These are phyloP conservation scores for Pythium brassicae DNA, from an alignment of 352 stramenopile species.

Conservation along the genomic window DNA sequence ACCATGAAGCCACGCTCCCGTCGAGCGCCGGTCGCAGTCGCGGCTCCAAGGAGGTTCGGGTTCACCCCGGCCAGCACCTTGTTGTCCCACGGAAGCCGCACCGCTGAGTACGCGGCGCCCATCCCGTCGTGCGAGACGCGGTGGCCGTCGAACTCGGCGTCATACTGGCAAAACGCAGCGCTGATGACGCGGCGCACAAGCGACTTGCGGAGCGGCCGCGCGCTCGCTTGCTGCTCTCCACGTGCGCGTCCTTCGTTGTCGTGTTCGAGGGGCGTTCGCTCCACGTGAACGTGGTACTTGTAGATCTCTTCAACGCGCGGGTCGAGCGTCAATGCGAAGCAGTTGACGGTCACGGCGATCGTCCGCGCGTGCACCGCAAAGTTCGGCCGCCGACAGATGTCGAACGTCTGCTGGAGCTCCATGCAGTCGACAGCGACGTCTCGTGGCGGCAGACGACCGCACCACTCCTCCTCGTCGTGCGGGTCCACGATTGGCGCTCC, in stretches of 20 bases:
- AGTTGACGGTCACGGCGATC: constrained; percentile 48
- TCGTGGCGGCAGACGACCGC: constrained; percentile 21
- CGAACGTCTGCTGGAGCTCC: constrained; percentile 30
- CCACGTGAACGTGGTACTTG: constrained; percentile 70
- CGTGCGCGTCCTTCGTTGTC: constrained; percentile 38
- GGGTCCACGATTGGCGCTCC: constrained; percentile 46
- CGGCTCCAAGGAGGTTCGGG: constrained; percentile 27
- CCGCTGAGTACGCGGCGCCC: constrained; percentile 45
- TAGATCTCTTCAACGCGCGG: constrained; percentile 41
- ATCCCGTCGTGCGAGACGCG: constrained; percentile 63
- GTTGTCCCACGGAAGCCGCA: constrained; percentile 37
- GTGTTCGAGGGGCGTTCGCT: constrained; percentile 29
- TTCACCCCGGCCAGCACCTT: constrained; percentile 51
- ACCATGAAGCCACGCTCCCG: constrained; percentile 53
- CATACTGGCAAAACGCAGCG: constrained; percentile 39
- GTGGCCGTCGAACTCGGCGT: constrained; percentile 45
- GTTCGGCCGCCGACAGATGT: constrained; percentile 46
- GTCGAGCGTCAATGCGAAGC: constrained; percentile 54
- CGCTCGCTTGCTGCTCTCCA: constrained; percentile 19
- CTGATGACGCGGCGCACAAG: constrained; percentile 66
- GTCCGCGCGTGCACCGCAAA: constrained; percentile 25
- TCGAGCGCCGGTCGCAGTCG: constrained; percentile 21
- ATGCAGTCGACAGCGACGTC: constrained; percentile 31
- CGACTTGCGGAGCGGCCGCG: constrained; percentile 31
- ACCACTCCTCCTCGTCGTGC: constrained; percentile 46